Evolutionary conservation across 192 early-diverging fungal genomes (phyloP).

Genomic region (Rhizophagus prolifer): DNA sequence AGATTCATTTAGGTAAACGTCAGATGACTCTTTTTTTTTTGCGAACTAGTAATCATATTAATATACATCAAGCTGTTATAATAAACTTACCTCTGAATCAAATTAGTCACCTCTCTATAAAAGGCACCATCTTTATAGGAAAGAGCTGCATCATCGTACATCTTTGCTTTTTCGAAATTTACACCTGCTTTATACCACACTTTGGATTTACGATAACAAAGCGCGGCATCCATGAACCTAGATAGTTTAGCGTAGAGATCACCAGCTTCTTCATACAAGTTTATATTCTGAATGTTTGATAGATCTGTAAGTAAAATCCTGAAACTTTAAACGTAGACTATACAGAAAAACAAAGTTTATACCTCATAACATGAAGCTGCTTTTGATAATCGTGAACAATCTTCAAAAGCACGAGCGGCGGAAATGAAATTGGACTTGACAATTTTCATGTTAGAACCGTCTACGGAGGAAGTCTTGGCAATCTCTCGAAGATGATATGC

Average conservation of each 20-base stretch:
- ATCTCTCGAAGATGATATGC: slow-evolving; percentile 14
- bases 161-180: neutral
- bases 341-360: neutral
- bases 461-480: neutral
- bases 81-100: slow-evolving; percentile 15
- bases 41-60: too few species aligned
- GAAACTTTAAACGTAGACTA: too few species aligned
- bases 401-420: neutral
- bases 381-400: neutral
- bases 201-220: neutral
- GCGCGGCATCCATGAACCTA: neutral
- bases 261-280: neutral
- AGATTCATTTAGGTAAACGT: slow-evolving; percentile 2
- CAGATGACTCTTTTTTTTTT: too few species aligned
- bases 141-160: neutral
- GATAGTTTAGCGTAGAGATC: neutral
- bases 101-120: neutral
- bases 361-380: slow-evolving; percentile 23
- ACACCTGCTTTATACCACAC: neutral
- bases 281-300: neutral
- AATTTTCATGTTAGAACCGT: neutral
- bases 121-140: neutral
- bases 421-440: neutral
- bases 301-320: neutral
- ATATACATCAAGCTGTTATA: too few species aligned